Conservation (phyloP, 83 land plant species). For the Picea abies region DNA sequence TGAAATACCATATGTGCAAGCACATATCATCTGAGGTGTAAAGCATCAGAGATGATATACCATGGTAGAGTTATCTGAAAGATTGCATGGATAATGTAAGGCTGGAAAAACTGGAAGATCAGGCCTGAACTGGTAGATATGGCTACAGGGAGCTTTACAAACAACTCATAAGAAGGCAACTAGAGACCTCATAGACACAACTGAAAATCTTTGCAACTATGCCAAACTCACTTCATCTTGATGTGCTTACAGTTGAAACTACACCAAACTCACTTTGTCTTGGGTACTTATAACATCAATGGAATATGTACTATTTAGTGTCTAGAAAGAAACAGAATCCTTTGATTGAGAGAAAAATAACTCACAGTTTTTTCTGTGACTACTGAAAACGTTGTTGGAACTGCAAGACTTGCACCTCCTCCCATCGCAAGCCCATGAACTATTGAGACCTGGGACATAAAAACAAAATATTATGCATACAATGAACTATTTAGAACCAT, state of each 20-base stretch:
- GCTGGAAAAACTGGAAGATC: too few species aligned
- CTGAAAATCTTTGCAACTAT: background rate
- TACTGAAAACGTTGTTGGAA: constrained; percentile 71
- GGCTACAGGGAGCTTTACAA: background rate
- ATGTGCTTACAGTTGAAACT: background rate
- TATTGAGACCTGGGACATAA: constrained; percentile 65
- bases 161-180: background rate
- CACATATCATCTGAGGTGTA: too few species aligned
- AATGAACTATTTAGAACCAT: background rate
- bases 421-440: constrained; percentile 89
- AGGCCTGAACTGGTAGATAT: too few species aligned
- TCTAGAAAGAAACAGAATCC: background rate
- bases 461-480: background rate
- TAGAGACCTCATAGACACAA: background rate
- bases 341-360: constrained; percentile 21
- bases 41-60: too few species aligned
- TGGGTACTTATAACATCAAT: too few species aligned
- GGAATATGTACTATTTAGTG: background rate
- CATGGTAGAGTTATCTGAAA: too few species aligned
- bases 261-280: too few species aligned
- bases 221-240: background rate
- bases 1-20: too few species aligned
- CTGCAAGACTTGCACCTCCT: constrained; percentile 84
- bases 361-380: constrained; percentile 95
- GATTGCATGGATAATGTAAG: too few species aligned